Evolutionary conservation across 192 early-diverging fungal genomes (phyloP), one percentile per base, ranked within the genome.

Genomic region (Gamsiella multidivaricata): DNA sequence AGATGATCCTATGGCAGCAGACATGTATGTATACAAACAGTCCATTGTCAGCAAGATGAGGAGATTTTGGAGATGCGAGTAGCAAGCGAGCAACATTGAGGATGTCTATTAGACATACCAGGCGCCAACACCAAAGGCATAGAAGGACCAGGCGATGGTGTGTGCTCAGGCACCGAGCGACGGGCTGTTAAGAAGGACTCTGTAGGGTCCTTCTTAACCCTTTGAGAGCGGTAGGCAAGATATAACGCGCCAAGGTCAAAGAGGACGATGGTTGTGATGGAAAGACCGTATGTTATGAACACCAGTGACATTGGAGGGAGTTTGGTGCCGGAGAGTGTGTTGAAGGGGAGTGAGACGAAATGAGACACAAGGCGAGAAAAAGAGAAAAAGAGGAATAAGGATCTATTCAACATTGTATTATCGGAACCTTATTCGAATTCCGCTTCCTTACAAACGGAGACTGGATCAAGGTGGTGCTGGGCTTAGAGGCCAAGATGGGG

Each of bases 1-100:
- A 91, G 69, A 91, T 81, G 36, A 88, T 54, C 87, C 34, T 88
- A 81, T 14, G 33, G 53, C 25, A 57, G 18, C 3, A 64, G 41
- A 4, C 18, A 26, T 32, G 36, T 17, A 9, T 26, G 22, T 7
- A 68, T 37, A 34, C 22, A 17, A 52, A n/a, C 11, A 63, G 29
- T 7, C 6, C 11, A 47, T 47, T 14, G 25, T 5, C n/a, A 3
- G 28, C 28, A 52, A 22, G 18, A n/a, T n/a, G 15, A 20, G 31
- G 53, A n/a, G 15, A 18, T 46, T 20, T 23, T 3, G 23, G 33
- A 37, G 37, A 22, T 36, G 54, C n/a, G n/a, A n/a, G n/a, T n/a
- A n/a, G 37, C 36, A 25, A 42, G 39, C n/a, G 25, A 41, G n/a
- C 1, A 54, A 34, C 34, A 42, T 1, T 18, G 52, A 22, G 15